phyloP scores from a whole-genome alignment of 306 rosid genomes.

The Vigna hirtella region DNA sequence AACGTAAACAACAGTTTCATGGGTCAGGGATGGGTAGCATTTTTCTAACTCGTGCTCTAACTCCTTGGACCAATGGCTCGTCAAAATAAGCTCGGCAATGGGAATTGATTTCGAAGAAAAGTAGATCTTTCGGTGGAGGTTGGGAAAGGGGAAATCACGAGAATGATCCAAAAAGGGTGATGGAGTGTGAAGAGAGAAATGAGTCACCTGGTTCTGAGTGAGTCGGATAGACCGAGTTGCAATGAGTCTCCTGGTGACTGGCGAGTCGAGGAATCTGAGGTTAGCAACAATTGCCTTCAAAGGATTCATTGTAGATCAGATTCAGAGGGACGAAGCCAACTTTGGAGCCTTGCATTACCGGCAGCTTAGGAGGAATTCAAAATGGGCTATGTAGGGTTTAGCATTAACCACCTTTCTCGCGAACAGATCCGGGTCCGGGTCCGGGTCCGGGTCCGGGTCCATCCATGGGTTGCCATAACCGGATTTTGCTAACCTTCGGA shows the following conservation, averaged over 20 bases:
- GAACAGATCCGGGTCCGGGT: background rate
- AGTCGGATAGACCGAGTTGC: background rate
- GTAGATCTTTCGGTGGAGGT: constrained; percentile 44
- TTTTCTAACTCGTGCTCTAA: constrained; percentile 63
- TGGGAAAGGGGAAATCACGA: constrained; percentile 19
- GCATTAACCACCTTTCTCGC: background rate
- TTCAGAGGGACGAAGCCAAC: background rate
- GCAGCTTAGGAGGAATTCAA: background rate
- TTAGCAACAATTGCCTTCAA: constrained; percentile 50
- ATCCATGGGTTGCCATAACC: background rate
- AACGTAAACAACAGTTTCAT: constrained; percentile 69
- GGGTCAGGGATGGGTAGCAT: constrained; percentile 55
- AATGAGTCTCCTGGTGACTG: constrained; percentile 42
- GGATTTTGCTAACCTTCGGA: background rate
- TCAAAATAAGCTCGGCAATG: constrained; percentile 56
- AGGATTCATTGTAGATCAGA: constrained; percentile 57
- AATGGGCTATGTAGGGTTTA: background rate
- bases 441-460: background rate
- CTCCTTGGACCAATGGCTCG: constrained; percentile 74
- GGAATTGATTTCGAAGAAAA: constrained; percentile 72
- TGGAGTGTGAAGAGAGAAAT: constrained; percentile 45
- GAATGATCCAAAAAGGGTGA: constrained; percentile 40
- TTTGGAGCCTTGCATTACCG: background rate
- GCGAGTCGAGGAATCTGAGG: constrained; percentile 58
- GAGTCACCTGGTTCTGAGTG: constrained; percentile 59